Evolutionary conservation across 2,329 filamentous ascomycete genomes (phyloP), one percentile per base, ranked within the genome.

Genomic region (Raffaelea arxii): DNA sequence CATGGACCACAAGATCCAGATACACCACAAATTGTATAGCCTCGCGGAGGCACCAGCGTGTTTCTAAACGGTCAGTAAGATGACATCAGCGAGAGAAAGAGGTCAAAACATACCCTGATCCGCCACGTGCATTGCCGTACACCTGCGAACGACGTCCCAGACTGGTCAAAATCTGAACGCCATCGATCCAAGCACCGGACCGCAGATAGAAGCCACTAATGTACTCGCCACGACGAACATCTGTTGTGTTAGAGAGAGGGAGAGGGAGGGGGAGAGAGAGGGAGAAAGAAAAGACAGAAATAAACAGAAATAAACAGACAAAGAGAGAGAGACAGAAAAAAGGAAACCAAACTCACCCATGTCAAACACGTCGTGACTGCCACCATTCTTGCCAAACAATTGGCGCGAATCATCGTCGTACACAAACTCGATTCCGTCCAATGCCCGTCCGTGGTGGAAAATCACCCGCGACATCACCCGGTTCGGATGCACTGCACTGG

Each of bases 341-440:
- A 12, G 42, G 10, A 14, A 6, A 7, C 41, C 45, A 46, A 44
- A 48, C 80, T 65, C 68, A 87, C 85, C 82, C 55, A 97, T 72
- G 16, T 84, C 74, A 65, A 95, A 94, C 40, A 80, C 76, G 57
- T 84, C 81, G 2, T 83, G 82, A 3, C 82, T 82, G 7, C 83
- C 85, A 12, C 84, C 84, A 46, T 76, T 73, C 58, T 87, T 90
- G 36, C 92, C 92, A 68, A 98, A 94, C 4, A 96, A 63, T 60
- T 96, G 88, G 46, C 74, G 84, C 1, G 86, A 84, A 16, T 78
- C 75, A 62, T 97, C 89, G 58, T 97, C 91, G 59, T 95, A 97
- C 49, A 86, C 73, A 63, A 98, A 97, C 62, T 97, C 91, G 19
- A 98, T 64, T 1, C 92, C 92, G 60, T 94, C 84, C 12, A 97